Evolutionary conservation across 2,329 filamentous ascomycete species (phyloP), one percentile per base, ranked within the genome.

Genomic region (Parascedosporium putredinis): DNA sequence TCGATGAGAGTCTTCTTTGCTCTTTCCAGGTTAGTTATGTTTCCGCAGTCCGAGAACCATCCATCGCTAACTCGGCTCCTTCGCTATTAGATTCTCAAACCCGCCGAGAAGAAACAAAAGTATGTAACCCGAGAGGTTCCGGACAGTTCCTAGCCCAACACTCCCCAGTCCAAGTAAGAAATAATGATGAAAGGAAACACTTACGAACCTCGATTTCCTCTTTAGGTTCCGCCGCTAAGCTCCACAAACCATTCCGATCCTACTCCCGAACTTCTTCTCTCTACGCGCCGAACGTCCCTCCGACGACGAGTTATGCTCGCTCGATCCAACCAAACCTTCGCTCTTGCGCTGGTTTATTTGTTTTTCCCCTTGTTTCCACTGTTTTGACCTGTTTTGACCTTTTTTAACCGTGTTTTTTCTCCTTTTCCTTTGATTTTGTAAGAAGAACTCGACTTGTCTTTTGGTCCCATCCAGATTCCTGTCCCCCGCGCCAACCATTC

Each of bases 21-120:
- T 96, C 90, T 55, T 98, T 98, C 84, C 93, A 97, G 86, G 88
- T n/a, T n/a, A n/a, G n/a, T n/a, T 93, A 59, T 50, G 73, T 67
- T 23, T 44, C 45, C 44, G 22, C 36, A 22, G 5, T 16, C 34
- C 40, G 43, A 33, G 27, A 33, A 33, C 9, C 27, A n/a, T 45
- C 18, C 4, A 24, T 23, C 22, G n/a, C 33, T 45, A 18, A 23
- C n/a, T n/a, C n/a, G n/a, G n/a, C n/a, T n/a, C n/a, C n/a, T n/a
- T n/a, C n/a, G n/a, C n/a, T n/a, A n/a, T n/a, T 60, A 95, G 88
- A 97, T 98, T 67, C 79, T 98, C 75, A 98, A 97, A 78, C 93
- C 93, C 64, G 93, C 93, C 70, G 93, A 98, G 81, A 98, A 98
- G 84, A 98, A 98, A 84, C 91, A 96, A 88, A 97, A 97, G 90